phyloP scores from a whole-genome alignment of 1,284 basidiomycete species.

The Porogramme epimiltina region DNA sequence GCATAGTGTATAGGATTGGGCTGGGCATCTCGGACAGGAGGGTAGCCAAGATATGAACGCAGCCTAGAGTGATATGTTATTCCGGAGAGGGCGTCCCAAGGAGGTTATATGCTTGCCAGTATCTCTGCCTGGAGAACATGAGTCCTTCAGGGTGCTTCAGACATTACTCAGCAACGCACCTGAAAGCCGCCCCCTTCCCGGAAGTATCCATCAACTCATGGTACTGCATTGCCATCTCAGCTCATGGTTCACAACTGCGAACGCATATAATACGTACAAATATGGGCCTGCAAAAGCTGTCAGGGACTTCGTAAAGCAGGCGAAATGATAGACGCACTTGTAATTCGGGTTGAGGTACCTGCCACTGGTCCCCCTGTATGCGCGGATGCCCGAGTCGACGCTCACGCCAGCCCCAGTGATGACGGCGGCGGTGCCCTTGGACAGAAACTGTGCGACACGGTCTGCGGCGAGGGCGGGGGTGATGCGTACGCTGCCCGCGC shows the following conservation, averaged over 20 bases:
- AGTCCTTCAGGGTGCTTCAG: background rate
- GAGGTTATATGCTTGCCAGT: conserved; percentile 53
- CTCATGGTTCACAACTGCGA: background rate
- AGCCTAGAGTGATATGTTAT: conserved; percentile 52
- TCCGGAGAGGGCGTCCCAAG: background rate
- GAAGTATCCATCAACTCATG: conserved; percentile 80
- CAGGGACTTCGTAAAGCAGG: conserved; percentile 66
- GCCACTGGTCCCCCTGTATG: conserved; percentile 84
- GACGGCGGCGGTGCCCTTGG: conserved; percentile 71
- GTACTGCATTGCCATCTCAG: conserved; percentile 48
- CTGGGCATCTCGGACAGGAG: conserved; percentile 74
- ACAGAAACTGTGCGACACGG: conserved; percentile 68
- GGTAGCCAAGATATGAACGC: conserved; percentile 84
- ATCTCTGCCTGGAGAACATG: conserved; percentile 58
- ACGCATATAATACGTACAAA: conserved; percentile 21
- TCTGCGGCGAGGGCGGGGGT: conserved; percentile 60
- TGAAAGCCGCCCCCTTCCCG: conserved; percentile 64
- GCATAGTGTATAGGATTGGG: conserved; percentile 90
- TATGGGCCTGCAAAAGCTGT: conserved; percentile 32
- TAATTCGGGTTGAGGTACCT: conserved; percentile 91
- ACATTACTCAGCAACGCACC: conserved; percentile 40
- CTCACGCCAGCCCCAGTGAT: conserved; percentile 91
- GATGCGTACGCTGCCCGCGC: conserved; percentile 34
- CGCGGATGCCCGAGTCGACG: conserved; percentile 90
- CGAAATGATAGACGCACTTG: conserved; percentile 54